A percentile compares a stretch with the other conserved stretches of the same genome.
Conservation (phyloP, 2,329 filamentous ascomycete species). For the Xylariaceae sp. region DNA sequence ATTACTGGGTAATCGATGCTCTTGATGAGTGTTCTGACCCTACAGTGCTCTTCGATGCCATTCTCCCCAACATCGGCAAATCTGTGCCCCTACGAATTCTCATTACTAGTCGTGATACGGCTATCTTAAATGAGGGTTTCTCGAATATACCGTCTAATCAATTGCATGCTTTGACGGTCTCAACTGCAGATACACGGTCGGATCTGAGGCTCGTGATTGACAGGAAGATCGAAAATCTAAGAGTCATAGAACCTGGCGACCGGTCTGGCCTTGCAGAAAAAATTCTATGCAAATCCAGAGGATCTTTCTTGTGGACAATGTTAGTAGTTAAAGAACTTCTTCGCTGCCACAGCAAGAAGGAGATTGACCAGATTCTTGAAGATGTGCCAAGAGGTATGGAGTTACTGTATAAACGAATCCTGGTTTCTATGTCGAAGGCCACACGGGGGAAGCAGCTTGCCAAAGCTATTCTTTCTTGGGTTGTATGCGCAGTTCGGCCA, state of each 20-base stretch:
- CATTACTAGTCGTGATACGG: conserved; percentile 10
- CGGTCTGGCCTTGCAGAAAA: neutral
- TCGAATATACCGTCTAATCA: neutral
- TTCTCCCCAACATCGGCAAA: neutral
- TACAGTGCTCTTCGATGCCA: neutral
- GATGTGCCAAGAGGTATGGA: conserved; percentile 11
- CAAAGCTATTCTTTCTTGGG: neutral
- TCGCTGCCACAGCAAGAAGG: neutral
- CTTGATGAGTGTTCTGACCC: conserved; percentile 5
- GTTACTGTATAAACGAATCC: neutral
- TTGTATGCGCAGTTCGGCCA: neutral
- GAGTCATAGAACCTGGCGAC: neutral
- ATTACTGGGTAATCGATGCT: conserved; percentile 13
- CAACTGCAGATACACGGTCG: neutral
- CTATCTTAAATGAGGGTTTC: neutral
- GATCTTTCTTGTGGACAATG: conserved; percentile 10
- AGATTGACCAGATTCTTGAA: conserved; percentile 4
- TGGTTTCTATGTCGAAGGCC: neutral
- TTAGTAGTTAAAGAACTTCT: conserved; percentile 6
- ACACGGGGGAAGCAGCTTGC: conserved; percentile 1
- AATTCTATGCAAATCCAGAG: conserved; percentile 6
- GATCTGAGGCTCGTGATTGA: conserved; percentile 1
- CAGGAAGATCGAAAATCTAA: neutral
- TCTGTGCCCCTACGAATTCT: neutral
- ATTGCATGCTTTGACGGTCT: neutral